Percentiles rank a stretch among this genome's conserved stretches.
Evolutionary conservation across 139 green algal species (phyloP).

Genomic region (Pleodorina starrii): DNA sequence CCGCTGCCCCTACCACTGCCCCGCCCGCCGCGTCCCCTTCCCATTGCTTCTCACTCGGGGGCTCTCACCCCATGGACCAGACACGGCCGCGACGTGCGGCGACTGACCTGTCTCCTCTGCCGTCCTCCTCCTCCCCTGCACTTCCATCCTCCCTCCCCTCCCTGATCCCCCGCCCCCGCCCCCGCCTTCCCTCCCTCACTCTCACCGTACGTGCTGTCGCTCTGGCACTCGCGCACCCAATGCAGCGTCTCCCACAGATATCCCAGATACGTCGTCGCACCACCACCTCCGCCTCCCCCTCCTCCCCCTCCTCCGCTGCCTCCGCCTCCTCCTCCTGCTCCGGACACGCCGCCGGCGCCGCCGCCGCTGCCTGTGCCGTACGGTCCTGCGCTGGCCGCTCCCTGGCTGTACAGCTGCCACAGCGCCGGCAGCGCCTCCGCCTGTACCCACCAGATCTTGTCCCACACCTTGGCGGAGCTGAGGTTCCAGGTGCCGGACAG

Average conservation of each 20-base stretch:
- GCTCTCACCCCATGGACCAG: too few relatives aligned
- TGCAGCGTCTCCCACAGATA: background rate
- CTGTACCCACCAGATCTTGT: slow-evolving; percentile 37
- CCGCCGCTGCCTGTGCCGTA: background rate
- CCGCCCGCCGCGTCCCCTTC: too few relatives aligned
- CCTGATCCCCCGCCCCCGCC: background rate
- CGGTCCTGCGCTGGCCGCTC: background rate
- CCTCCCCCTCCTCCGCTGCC: too few relatives aligned
- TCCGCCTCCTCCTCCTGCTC: too few relatives aligned
- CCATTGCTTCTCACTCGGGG: background rate
- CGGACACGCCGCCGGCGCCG: background rate
- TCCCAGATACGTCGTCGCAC: background rate
- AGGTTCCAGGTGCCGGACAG: background rate
- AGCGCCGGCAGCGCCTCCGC: slow-evolving; percentile 28
- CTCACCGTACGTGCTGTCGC: slow-evolving; percentile 17
- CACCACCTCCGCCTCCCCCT: too few relatives aligned
- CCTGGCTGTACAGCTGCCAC: slow-evolving; percentile 26
- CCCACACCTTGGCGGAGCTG: slow-evolving; percentile 9
- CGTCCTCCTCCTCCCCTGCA: too few relatives aligned
- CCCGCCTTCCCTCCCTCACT: background rate
- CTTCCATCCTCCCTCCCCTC: background rate
- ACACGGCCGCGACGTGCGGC: too few relatives aligned
- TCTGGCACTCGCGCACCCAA: slow-evolving; percentile 27
- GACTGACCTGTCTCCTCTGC: background rate
- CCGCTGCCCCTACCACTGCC: too few relatives aligned